phyloP scores from a whole-genome alignment of 1,284 basidiomycete genomes.

The Pterulicium gracile region DNA sequence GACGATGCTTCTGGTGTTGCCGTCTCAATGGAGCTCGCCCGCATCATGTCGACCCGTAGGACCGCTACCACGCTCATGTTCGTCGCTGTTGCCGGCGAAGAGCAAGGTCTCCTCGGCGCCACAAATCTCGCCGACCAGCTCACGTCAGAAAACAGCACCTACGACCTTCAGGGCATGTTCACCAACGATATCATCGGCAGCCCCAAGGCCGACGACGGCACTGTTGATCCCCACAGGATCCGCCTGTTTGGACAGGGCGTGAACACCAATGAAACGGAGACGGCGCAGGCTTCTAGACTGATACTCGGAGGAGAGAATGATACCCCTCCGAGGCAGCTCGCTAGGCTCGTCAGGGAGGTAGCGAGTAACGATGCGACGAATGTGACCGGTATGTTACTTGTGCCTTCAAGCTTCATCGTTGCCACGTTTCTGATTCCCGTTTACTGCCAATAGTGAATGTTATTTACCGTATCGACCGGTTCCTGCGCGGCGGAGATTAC shows the following conservation, averaged over 20 bases:
- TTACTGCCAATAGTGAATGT: conserved; percentile 27
- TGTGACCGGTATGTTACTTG: conserved; percentile 30
- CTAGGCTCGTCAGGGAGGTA: conserved; percentile 37
- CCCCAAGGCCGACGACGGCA: conserved; percentile 34
- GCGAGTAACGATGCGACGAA: conserved; percentile 31
- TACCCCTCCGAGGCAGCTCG: conserved; percentile 36
- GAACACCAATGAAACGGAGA: neutral
- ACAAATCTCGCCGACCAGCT: conserved; percentile 33
- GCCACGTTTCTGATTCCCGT: neutral
- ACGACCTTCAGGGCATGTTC: conserved; percentile 46
- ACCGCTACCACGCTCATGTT: conserved; percentile 42
- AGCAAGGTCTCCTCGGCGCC: conserved; percentile 30
- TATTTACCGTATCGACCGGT: conserved; percentile 39
- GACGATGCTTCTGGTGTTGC: conserved; percentile 43
- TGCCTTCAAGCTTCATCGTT: too few relatives aligned
- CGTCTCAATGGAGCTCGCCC: conserved; percentile 36
- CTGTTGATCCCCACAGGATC: conserved; percentile 32
- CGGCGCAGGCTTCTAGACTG: too few relatives aligned
- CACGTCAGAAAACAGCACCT: conserved; percentile 24
- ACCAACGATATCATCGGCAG: conserved; percentile 41
- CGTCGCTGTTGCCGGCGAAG: conserved; percentile 16
- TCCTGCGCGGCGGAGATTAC: conserved; percentile 42
- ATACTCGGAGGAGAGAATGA: conserved; percentile 44
- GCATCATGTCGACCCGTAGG: conserved; percentile 32
- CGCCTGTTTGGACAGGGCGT: conserved; percentile 35